These are phyloP conservation scores for Aspergillus bridgeri DNA, from an alignment of 495 filamentous ascomycete genomes.

Conservation along the genomic window DNA sequence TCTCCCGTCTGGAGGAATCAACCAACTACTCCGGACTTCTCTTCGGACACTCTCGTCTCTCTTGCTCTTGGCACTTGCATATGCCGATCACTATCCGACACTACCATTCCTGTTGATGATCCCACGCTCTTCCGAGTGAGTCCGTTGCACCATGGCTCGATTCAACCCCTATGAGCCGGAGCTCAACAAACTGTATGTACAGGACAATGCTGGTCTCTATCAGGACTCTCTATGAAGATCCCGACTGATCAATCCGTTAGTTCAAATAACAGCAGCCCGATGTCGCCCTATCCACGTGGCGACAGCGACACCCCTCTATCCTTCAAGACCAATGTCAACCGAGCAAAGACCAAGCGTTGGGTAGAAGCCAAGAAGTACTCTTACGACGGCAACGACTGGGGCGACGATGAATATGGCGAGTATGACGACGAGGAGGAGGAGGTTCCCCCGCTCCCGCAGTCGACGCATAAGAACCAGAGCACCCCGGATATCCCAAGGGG, in stretches of 20 bases:
- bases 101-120: slow-evolving; percentile 5
- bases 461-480: slow-evolving; percentile 33
- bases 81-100: slow-evolving; percentile 1
- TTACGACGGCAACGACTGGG: slow-evolving; percentile 96
- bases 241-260: slow-evolving; percentile 14
- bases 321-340: slow-evolving; percentile 79
- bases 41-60: neutral
- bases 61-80: neutral
- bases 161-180: slow-evolving; percentile 25
- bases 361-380: slow-evolving; percentile 81
- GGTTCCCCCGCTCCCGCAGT: slow-evolving; percentile 43
- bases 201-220: no score
- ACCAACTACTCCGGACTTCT: no score
- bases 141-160: slow-evolving; percentile 15
- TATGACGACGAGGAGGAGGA: slow-evolving; percentile 54
- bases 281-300: slow-evolving; percentile 27
- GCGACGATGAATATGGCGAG: slow-evolving; percentile 77
- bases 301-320: slow-evolving; percentile 45
- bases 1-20: neutral
- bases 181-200: slow-evolving; percentile 25
- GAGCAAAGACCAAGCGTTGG: slow-evolving; percentile 92
- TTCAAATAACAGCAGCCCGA: slow-evolving; percentile 24
- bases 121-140: neutral
- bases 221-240: neutral
- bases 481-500: slow-evolving; percentile 21